A percentile compares a stretch with the other conserved stretches of the same genome.
Evolutionary conservation across 1,139 yeast species (phyloP).

Genomic region (Lizanozyma gosingica): DNA sequence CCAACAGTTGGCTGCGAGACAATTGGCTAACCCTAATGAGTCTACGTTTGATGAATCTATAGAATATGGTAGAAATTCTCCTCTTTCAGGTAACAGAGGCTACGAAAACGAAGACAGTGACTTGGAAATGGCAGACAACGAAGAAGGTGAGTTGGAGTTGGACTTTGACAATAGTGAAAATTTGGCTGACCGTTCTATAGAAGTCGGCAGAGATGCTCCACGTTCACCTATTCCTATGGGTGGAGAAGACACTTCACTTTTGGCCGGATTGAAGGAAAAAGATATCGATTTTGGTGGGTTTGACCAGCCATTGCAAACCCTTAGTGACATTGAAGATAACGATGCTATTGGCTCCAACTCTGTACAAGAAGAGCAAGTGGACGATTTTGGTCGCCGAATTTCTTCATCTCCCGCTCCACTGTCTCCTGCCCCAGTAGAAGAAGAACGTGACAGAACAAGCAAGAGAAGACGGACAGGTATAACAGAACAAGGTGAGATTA

Average conservation of each 20-base stretch:
- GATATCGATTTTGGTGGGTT: conserved; percentile 17
- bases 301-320: conserved; percentile 20
- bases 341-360: conserved; percentile 3
- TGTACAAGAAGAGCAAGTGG: conserved; percentile 6
- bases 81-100: not conserved
- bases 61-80: conserved; percentile 44
- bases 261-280: conserved; percentile 8
- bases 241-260: conserved; percentile 1
- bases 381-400: conserved; percentile 8
- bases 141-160: conserved; percentile 28
- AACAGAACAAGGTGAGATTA: conserved; percentile 30
- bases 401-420: conserved; percentile 13
- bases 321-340: conserved; percentile 12
- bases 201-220: conserved; percentile 37
- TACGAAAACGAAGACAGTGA: conserved; percentile 4
- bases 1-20: not conserved
- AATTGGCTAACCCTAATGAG: conserved; percentile 1
- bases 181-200: conserved; percentile 30
- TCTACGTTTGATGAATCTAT: conserved; percentile 37
- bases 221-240: conserved; percentile 1
- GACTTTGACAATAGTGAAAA: conserved; percentile 31
- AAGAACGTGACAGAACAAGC: conserved; percentile 7
- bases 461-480: conserved; percentile 24
- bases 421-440: conserved; percentile 11
- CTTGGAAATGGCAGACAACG: conserved; percentile 8